phyloP scores from a whole-genome alignment of 2,329 filamentous ascomycete genomes.

The Cercospora canescens region DNA sequence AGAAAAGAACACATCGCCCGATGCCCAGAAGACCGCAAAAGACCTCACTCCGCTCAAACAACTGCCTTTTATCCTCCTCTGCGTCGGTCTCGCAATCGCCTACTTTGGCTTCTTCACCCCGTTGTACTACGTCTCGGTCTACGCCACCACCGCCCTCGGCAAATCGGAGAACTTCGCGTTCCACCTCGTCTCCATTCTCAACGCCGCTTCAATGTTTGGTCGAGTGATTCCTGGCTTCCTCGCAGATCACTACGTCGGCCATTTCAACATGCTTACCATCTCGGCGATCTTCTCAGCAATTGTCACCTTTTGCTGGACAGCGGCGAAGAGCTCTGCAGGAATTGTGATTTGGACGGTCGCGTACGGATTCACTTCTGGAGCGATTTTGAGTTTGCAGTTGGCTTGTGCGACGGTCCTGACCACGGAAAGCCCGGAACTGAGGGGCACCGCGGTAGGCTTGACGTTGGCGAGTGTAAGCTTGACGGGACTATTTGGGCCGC shows the following conservation, averaged over 20 bases:
- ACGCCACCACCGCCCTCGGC: conserved; percentile 31
- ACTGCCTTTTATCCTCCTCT: conserved; percentile 29
- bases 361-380: conserved; percentile 47
- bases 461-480: conserved; percentile 45
- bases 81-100: conserved; percentile 24
- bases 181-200: conserved; percentile 42
- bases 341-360: conserved; percentile 34
- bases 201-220: conserved; percentile 43
- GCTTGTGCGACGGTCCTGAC: conserved; percentile 49
- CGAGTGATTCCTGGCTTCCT: conserved; percentile 42
- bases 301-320: conserved; percentile 38
- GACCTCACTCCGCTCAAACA: conserved; percentile 23
- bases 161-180: conserved; percentile 26
- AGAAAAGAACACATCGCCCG: background rate
- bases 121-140: conserved; percentile 42
- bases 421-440: conserved; percentile 33
- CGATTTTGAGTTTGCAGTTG: conserved; percentile 49
- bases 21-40: conserved; percentile 11
- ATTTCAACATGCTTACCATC: conserved; percentile 43
- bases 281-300: conserved; percentile 39
- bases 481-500: conserved; percentile 34
- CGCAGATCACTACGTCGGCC: conserved; percentile 41
- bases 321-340: conserved; percentile 24
- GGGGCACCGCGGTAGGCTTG: conserved; percentile 47
- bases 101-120: conserved; percentile 38